Evolutionary conservation across 345 rosid species (phyloP).

Genomic region (Camelina laxa): DNA sequence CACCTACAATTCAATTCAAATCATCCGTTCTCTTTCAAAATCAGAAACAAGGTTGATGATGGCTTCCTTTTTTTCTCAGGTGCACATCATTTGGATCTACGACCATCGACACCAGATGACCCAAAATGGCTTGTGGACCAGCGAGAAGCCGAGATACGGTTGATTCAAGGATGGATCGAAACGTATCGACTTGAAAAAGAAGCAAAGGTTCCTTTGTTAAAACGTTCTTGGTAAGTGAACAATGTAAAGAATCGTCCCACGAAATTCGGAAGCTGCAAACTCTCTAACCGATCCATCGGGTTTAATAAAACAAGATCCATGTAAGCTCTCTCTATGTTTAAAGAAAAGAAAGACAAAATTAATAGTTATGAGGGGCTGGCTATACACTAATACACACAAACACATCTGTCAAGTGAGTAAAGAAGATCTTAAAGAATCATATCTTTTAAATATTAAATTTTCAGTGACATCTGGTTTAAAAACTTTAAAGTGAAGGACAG

Average conservation of each 20-base stretch:
- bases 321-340: constrained; percentile 12
- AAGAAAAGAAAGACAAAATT: background rate
- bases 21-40: background rate
- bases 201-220: constrained; percentile 46
- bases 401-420: constrained; percentile 40
- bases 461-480: background rate
- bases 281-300: constrained; percentile 4
- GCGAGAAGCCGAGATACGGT: constrained; percentile 65
- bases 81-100: constrained; percentile 89
- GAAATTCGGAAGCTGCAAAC: background rate
- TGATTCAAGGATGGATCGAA: constrained; percentile 78
- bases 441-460: background rate
- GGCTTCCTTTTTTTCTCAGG: constrained; percentile 46
- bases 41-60: background rate
- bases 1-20: background rate
- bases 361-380: constrained; percentile 34
- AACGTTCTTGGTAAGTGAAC: constrained; percentile 32
- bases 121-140: constrained; percentile 84
- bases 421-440: constrained; percentile 26
- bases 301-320: constrained; percentile 29
- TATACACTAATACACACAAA: constrained; percentile 19
- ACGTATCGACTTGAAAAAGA: constrained; percentile 48
- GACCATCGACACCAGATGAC: constrained; percentile 68
- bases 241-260: background rate
- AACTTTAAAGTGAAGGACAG: background rate